These are phyloP conservation scores for Epichloe glyceriae DNA, from an alignment of 2,329 filamentous ascomycete genomes.

Conservation along the genomic window DNA sequence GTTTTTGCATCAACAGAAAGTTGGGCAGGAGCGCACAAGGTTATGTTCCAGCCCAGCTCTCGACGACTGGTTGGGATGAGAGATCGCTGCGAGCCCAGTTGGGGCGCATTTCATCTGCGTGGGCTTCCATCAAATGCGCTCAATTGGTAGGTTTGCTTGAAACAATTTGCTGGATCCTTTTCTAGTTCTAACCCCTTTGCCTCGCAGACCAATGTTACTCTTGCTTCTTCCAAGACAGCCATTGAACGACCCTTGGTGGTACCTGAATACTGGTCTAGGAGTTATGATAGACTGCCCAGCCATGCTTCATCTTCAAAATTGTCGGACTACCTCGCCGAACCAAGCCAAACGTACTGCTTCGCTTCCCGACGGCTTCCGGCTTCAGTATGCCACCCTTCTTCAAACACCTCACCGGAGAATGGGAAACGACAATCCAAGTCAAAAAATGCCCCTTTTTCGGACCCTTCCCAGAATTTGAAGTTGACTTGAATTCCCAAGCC, in stretches of 20 bases:
- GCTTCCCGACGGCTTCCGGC: slow-evolving; percentile 6
- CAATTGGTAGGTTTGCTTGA: not conserved
- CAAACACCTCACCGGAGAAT: not conserved
- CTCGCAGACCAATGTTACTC: not conserved
- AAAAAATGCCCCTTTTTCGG: slow-evolving; percentile 8
- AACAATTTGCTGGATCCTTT: not conserved
- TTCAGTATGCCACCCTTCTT: not conserved
- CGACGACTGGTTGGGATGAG: slow-evolving; percentile 16
- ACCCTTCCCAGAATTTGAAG: slow-evolving; percentile 11
- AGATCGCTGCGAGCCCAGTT: slow-evolving; percentile 22
- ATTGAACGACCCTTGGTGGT: not conserved
- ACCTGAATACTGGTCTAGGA: slow-evolving; percentile 2
- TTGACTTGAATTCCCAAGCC: slow-evolving; percentile 11
- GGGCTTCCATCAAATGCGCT: not conserved
- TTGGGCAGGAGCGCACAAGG: slow-evolving; percentile 28
- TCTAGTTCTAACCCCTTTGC: not conserved
- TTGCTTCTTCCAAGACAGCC: not conserved
- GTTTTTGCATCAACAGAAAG: slow-evolving; percentile 30
- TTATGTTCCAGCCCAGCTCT: slow-evolving; percentile 21
- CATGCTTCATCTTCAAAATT: not conserved
- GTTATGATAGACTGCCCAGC: not conserved
- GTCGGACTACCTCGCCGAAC: not conserved
- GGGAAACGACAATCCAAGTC: not conserved
- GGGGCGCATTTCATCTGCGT: slow-evolving; percentile 23
- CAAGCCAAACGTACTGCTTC: not conserved